Evolutionary conservation across 805 yeast species (phyloP).

Genomic region (Monosporozyma servazzii): DNA sequence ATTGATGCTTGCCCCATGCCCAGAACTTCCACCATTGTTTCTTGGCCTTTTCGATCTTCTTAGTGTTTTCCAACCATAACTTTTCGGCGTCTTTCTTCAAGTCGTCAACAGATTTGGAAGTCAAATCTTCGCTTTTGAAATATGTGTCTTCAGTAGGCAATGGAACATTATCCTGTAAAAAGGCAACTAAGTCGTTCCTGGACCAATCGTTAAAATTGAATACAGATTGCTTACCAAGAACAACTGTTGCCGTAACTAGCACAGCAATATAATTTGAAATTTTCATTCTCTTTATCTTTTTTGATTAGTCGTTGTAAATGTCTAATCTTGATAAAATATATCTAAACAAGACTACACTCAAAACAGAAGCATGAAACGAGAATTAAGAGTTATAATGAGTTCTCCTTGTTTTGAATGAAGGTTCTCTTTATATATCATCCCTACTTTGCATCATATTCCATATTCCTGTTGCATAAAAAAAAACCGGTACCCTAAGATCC

Average conservation of each 20-base stretch:
- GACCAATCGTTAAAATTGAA: slow-evolving; percentile 28
- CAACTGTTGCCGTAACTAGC: background rate
- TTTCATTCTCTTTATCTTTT: background rate
- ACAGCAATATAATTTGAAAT: background rate
- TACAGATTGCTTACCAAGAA: slow-evolving; percentile 1
- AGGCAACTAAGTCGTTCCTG: slow-evolving; percentile 28
- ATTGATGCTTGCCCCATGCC: slow-evolving; percentile 8
- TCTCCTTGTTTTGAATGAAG: too few relatives aligned
- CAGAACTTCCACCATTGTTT: slow-evolving; percentile 28
- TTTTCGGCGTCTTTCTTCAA: slow-evolving; percentile 19
- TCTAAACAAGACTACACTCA: too few relatives aligned
- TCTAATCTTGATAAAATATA: background rate
- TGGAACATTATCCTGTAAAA: slow-evolving; percentile 26
- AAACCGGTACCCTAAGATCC: too few relatives aligned
- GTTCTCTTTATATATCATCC: too few relatives aligned
- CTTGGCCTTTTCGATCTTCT: slow-evolving; percentile 3
- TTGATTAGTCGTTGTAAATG: background rate
- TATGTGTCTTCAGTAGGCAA: background rate
- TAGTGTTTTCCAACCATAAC: slow-evolving; percentile 14
- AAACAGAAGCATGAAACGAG: too few relatives aligned
- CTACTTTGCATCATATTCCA: too few relatives aligned
- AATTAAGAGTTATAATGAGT: too few relatives aligned
- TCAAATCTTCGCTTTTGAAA: slow-evolving; percentile 12
- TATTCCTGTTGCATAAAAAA: too few relatives aligned
- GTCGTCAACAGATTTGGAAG: slow-evolving; percentile 16